Evolutionary conservation across 75 land plant genomes (phyloP), one percentile per base, ranked within the genome.

Genomic region (Azolla pinnata): DNA sequence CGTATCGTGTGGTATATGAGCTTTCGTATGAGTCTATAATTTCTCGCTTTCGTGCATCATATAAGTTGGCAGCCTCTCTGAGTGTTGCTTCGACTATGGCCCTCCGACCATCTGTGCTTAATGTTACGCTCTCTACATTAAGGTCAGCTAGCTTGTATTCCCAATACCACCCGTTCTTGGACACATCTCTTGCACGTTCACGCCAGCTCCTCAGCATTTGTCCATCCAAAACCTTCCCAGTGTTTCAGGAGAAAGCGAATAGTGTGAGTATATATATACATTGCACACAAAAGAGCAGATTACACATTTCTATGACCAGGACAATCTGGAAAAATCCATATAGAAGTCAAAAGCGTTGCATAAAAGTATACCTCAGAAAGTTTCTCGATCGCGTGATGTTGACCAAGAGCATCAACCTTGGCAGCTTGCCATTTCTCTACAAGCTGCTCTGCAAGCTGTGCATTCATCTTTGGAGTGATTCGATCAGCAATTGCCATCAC

Each of bases 11-110:
- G 29, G 90, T 79, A 67, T 92, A 92, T 8, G 83, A 72, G 46
- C 70, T 83, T 4, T 32, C 66, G 54, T 83, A 81, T 1, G 89
- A 80, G 56, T 81, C 92, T 42, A 78, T 75, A 63, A 76, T 75
- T 59, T 85, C 95, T 2, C 85, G 80, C 29, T 78, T 69, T 4
- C 27, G 69, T 1, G 10, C 54, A 44, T 85, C 84, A 30, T 70
- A 73, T 18, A 92, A 61, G 25, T 63, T 66, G 0, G 87, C 87
- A 16, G 84, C 73, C 65, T 92, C 97, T 57, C 87, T 75, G 12
- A 88, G 73, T 14, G 97, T 85, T 56, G 90, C 96, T 71, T 92
- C 98, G 38, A 88, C 90, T 12, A 61, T 64, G n/a, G 87, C 96
- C 44, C 82, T 70, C 44, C 54, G 75, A 5, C 90, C 86, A 77